Evolutionary conservation across 2,329 filamentous ascomycete species (phyloP), one percentile per base, ranked within the genome.

Genomic region (Xylariomycetidae sp.): DNA sequence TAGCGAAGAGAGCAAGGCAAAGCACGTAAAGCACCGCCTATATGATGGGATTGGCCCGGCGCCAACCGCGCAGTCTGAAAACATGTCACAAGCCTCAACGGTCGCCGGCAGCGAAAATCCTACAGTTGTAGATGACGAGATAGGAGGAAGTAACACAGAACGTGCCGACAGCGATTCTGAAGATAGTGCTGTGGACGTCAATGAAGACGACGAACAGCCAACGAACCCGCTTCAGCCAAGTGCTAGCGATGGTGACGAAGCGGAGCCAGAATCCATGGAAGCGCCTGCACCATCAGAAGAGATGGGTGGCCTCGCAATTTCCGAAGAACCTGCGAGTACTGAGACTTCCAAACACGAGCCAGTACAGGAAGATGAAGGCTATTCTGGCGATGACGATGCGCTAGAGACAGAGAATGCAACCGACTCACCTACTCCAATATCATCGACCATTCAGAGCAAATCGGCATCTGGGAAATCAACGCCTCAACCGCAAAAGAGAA

Each of bases 1-100:
- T 33, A 94, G 87, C 50, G 85, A 94, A 36, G 85, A 89, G 50
- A 95, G 88, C 61, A 85, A 88, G 56, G 74, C 71, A 4, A 84
- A 79, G 37, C 89, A 96, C 58, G 70, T 80, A 26, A 90, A 86
- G 56, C 84, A 94, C 56, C 72, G 82, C 34, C 51, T 65, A 18
- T 57, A 62, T 19, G 59, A 56, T 30, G n/a, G n/a, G n/a, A n/a
- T n/a, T n/a, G 37, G 31, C 4, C 45, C 41, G 8, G 41, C 46
- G 5, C 27, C 32, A 4, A 44, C 41, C 9, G 40, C 46, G 5
- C 26, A 32, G 16, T 31, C 41, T 12, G 20, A 40, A 12, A 30
- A 31, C 20, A 19, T 36, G 20, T 26, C 46, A 9, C 32, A 42
- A 10, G 15, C 39, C 14, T 35, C 40, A 4, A 31, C 41, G 4